phyloP scores from a whole-genome alignment of 371 early-diverging fungal species.

The Mortierella sp. region DNA sequence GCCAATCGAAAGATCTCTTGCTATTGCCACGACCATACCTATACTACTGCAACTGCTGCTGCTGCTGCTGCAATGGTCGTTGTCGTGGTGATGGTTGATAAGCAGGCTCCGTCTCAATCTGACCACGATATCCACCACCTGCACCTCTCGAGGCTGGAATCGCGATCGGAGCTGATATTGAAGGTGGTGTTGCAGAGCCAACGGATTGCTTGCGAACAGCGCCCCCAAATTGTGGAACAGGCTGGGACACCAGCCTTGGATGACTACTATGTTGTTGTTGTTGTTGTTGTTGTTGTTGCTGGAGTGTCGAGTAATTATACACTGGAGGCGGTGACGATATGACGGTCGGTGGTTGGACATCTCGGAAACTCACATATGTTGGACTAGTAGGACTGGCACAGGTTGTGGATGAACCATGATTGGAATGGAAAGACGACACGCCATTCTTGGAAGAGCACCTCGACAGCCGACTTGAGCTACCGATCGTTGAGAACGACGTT shows the following conservation, averaged over 20 bases:
- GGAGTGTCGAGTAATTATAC: neutral
- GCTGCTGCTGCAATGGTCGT: slow-evolving; percentile 1
- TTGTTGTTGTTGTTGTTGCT: slow-evolving; percentile 11
- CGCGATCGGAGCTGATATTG: neutral
- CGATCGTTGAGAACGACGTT: neutral
- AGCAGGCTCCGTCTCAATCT: slow-evolving; percentile 5
- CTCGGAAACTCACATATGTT: neutral
- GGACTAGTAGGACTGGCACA: neutral
- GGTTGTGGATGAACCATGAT: neutral
- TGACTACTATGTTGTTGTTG: too few species aligned
- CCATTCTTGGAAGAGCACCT: slow-evolving; percentile 12
- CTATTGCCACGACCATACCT: neutral
- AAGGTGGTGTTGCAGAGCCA: neutral
- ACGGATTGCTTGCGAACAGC: slow-evolving; percentile 1
- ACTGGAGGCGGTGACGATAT: slow-evolving; percentile 3
- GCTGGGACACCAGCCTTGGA: slow-evolving; percentile 4
- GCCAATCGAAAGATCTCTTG: too few species aligned
- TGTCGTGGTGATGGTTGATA: neutral
- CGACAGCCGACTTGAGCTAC: slow-evolving; percentile 1
- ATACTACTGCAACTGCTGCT: neutral
- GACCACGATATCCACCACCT: slow-evolving; percentile 22
- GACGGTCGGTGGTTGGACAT: neutral
- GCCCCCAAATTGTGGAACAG: slow-evolving; percentile 10
- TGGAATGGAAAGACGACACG: neutral
- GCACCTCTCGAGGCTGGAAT: slow-evolving; percentile 18